A percentile compares a stretch with the other conserved stretches of the same genome.
phyloP scores from a whole-genome alignment of 495 filamentous ascomycete species.

The Physcia stellaris region DNA sequence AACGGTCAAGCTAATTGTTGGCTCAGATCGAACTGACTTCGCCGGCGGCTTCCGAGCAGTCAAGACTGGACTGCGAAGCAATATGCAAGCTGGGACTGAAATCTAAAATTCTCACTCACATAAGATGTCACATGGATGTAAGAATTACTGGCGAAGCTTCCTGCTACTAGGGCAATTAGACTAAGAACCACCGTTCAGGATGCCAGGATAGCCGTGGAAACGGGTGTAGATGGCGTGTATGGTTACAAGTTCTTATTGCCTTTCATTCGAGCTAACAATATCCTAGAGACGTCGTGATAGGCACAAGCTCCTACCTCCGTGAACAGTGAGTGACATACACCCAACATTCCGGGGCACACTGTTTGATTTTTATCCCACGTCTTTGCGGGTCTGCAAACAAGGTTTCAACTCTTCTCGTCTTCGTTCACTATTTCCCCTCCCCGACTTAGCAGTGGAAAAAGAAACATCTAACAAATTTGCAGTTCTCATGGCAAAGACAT shows the following conservation, averaged over 20 bases:
- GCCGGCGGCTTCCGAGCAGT: conserved; percentile 72
- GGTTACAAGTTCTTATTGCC: conserved; percentile 11
- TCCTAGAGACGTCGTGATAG: conserved; percentile 77
- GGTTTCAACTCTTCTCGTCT: too few relatives aligned
- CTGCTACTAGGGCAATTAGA: too few relatives aligned
- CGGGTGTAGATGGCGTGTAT: conserved; percentile 60
- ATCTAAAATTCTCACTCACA: conserved; percentile 66
- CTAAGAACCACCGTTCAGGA: too few relatives aligned
- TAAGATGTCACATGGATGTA: conserved; percentile 88
- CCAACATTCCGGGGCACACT: too few relatives aligned
- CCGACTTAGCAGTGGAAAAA: too few relatives aligned
- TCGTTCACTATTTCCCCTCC: too few relatives aligned
- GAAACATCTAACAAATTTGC: too few relatives aligned
- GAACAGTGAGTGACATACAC: too few relatives aligned
- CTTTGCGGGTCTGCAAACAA: too few relatives aligned
- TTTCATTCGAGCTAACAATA: conserved; percentile 12
- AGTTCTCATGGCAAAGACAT: conserved; percentile 91
- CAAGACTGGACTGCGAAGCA: conserved; percentile 62
- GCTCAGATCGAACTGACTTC: conserved; percentile 71
- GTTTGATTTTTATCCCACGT: too few relatives aligned
- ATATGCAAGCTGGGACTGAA: conserved; percentile 91
- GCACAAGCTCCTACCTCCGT: conserved; percentile 78
- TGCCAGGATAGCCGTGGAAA: conserved; percentile 77
- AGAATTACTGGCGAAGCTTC: too few relatives aligned
- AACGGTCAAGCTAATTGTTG: too few relatives aligned